Evolutionary conservation across 1,284 basidiomycete species (phyloP).

Genomic region (Austropuccinia psidii): DNA sequence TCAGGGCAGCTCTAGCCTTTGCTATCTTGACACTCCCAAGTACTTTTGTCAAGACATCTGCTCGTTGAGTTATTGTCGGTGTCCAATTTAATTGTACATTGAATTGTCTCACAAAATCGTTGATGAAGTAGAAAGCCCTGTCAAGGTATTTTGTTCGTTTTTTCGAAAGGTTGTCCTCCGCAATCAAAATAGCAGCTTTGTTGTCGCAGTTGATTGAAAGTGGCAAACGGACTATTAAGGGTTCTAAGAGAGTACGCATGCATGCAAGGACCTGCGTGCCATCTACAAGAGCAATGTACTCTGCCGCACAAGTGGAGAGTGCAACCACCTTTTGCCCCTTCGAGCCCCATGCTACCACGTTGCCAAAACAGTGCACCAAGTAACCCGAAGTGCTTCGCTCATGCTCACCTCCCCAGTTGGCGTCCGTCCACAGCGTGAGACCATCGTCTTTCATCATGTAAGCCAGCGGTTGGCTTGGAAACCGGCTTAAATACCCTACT

Average conservation of each 20-base stretch:
- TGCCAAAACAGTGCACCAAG: neutral
- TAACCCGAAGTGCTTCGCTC: neutral
- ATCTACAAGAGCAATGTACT: neutral
- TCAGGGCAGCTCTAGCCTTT: no score
- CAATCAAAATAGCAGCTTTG: neutral
- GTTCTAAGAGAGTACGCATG: neutral
- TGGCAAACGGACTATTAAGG: neutral
- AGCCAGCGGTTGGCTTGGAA: neutral
- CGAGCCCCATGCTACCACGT: neutral
- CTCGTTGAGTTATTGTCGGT: neutral
- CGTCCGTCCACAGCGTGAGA: neutral
- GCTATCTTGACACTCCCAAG: neutral
- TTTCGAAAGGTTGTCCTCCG: neutral
- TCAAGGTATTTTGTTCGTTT: neutral
- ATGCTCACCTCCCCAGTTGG: conserved; percentile 13
- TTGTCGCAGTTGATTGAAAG: neutral
- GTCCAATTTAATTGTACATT: neutral
- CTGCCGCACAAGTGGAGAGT: neutral
- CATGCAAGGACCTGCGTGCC: neutral
- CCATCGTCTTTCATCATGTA: neutral
- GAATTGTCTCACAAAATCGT: neutral
- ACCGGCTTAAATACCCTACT: neutral
- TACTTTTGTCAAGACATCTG: neutral
- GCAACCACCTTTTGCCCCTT: neutral
- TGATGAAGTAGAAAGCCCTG: neutral